Conservation (phyloP, 805 yeast species). For the Sugiyamaella lignohabitans region DNA sequence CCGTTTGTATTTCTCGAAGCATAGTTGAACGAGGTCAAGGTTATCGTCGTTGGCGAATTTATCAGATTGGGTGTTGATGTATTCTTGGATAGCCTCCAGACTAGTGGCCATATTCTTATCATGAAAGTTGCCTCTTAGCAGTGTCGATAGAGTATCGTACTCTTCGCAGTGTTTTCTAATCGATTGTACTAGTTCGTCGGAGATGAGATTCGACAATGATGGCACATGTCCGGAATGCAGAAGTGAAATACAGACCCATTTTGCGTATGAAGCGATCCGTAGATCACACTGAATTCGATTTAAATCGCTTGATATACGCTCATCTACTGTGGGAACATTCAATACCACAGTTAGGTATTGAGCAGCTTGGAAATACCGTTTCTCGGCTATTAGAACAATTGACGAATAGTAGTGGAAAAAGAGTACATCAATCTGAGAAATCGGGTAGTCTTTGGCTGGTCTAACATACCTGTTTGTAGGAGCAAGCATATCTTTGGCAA, state of each 20-base stretch:
- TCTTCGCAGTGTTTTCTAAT: too few species aligned
- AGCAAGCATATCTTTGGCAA: neutral
- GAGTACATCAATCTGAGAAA: neutral
- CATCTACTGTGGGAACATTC: neutral
- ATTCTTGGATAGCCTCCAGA: too few species aligned
- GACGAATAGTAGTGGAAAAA: neutral
- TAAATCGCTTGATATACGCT: neutral
- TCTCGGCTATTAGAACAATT: neutral
- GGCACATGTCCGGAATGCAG: neutral
- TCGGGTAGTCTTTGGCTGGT: neutral
- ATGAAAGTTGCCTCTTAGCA: too few species aligned
- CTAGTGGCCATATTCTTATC: too few species aligned
- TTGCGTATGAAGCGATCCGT: neutral
- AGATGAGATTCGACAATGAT: neutral
- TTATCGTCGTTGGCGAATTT: too few species aligned
- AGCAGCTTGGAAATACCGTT: neutral
- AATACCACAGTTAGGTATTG: neutral
- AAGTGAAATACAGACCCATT: neutral
- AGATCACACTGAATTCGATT: neutral
- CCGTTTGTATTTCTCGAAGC: neutral
- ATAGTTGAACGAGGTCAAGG: neutral
- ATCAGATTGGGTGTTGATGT: too few species aligned
- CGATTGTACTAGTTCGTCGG: too few species aligned
- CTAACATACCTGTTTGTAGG: neutral
- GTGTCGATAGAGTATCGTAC: too few species aligned